Evolutionary conservation across 2,329 filamentous ascomycete genomes (phyloP), one percentile per base, ranked within the genome.

Genomic region (Fonsecaea nubica): DNA sequence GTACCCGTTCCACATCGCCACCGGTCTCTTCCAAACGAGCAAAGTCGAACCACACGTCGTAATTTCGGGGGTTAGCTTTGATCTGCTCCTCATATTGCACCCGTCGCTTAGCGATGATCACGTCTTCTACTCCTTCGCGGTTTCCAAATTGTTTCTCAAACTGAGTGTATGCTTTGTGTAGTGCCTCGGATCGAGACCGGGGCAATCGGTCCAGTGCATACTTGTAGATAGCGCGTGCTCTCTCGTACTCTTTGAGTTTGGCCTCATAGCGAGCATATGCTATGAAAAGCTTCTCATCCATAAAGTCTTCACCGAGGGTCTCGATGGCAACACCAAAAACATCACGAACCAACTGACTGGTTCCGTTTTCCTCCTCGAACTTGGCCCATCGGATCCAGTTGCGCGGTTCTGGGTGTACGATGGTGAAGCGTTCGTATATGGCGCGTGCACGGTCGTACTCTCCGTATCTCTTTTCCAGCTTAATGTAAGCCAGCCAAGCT

Each of bases 371-470:
- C 77, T 98, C 94, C 78, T 99, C 95, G 72, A 98, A 99, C 69
- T 92, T 91, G 67, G 94, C 90, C 95, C 95, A 99, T 77, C 97
- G 97, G 80, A 99, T 96, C 93, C 94, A 99, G 76, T 97, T 98
- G 74, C 91, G 88, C 25, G 95, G 92, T 75, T 98, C 94, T 0
- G 95, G 93, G 72, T 98, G 95, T 8, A 98, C 92, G 67, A 93
- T 86, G 1, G 93, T 97, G 75, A 97, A 97, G 33, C 92, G 86
- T 76, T 92, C 87, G 77, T 96, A 98, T 72, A 99, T 94, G 53
- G 90, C 89, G 45, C 95, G 85, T n/a, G 93, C 94, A 65, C 93
- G 85, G 67, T 97, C 92, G 74, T 90, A 95, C 78, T 99, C 95
- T 74, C 89, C 90, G 76, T 98, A 98, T 65, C 95, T 85, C 83